Percentiles rank a stretch among this genome's conserved stretches.
Evolutionary conservation across 768 basidiomycete genomes (phyloP).

Genomic region (Agrocybe pediades): DNA sequence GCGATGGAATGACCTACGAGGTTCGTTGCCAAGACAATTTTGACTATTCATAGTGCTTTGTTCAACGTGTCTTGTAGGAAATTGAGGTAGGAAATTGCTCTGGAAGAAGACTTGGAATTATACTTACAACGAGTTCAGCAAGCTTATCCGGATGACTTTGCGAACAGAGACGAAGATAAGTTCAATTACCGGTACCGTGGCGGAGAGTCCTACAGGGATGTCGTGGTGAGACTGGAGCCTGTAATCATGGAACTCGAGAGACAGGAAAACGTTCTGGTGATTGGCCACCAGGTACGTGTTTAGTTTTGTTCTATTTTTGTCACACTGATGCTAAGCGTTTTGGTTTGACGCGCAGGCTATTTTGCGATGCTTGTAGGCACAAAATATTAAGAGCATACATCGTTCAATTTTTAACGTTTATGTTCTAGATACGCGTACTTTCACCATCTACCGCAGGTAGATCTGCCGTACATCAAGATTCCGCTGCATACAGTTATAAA

Average conservation of each 20-base stretch:
- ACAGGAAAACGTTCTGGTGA: constrained; percentile 95
- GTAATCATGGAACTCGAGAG: constrained; percentile 99
- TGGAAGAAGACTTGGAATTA: not conserved
- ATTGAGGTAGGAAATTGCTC: constrained; percentile 68
- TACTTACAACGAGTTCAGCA: constrained; percentile 46
- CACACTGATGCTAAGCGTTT: not conserved
- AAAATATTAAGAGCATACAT: not conserved
- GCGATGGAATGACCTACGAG: constrained; percentile 99
- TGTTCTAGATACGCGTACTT: constrained; percentile 91
- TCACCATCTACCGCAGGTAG: constrained; percentile 86
- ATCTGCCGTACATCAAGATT: constrained; percentile 97
- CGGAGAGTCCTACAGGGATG: constrained; percentile 98
- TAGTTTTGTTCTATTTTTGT: constrained; percentile 2
- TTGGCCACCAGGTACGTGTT: constrained; percentile 82
- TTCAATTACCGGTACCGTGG: constrained; percentile 98
- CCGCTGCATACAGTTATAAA: constrained; percentile 98
- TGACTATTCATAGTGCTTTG: not conserved
- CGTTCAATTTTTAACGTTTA: constrained; percentile 9
- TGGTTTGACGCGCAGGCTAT: constrained; percentile 56
- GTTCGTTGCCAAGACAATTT: too few species aligned
- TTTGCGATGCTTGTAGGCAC: constrained; percentile 74
- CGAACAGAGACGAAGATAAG: constrained; percentile 97
- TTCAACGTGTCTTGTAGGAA: constrained; percentile 44
- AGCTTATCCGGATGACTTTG: constrained; percentile 97
- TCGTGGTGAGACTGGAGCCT: constrained; percentile 92